Conservation (phyloP, 2,329 filamentous ascomycete genomes). For the Gyromitra esculenta region DNA sequence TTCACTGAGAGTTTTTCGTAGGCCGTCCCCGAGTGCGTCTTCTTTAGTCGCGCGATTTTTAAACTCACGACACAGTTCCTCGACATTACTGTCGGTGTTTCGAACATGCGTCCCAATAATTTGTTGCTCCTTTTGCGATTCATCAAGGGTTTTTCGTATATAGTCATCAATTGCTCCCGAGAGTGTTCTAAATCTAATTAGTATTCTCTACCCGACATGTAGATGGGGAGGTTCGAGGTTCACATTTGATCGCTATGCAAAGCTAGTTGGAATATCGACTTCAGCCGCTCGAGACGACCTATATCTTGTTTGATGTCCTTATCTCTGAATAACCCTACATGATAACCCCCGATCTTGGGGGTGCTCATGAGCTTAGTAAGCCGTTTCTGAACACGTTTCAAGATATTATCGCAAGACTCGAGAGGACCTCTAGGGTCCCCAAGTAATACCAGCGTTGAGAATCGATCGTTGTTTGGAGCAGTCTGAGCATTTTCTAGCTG, state of each 20-base stretch:
- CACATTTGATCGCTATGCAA: constrained; percentile 23
- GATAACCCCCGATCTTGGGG: constrained; percentile 5
- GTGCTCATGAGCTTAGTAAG: constrained; percentile 3
- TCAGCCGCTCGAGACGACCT: constrained; percentile 17
- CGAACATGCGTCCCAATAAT: constrained; percentile 5
- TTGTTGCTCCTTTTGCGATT: constrained; percentile 6
- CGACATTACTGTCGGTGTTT: not conserved
- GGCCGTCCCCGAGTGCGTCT: not conserved
- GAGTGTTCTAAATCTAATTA: constrained; percentile 2
- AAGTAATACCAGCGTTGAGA: not conserved
- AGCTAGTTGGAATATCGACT: constrained; percentile 26
- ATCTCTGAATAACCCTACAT: constrained; percentile 22
- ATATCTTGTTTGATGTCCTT: constrained; percentile 13
- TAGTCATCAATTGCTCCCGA: constrained; percentile 16
- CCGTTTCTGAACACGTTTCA: constrained; percentile 16
- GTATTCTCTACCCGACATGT: not conserved
- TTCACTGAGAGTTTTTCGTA: not conserved
- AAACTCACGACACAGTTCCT: constrained; percentile 3
- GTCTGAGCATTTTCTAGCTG: constrained; percentile 1
- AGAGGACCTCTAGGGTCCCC: constrained; percentile 3
- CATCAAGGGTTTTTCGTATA: constrained; percentile 8
- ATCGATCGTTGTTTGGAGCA: not conserved
- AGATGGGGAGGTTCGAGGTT: not conserved
- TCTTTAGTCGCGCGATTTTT: not conserved
- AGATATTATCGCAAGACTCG: constrained; percentile 13